Evolutionary conservation across 2,329 filamentous ascomycete species (phyloP).

Genomic region (Tolypocladium endophyticum): DNA sequence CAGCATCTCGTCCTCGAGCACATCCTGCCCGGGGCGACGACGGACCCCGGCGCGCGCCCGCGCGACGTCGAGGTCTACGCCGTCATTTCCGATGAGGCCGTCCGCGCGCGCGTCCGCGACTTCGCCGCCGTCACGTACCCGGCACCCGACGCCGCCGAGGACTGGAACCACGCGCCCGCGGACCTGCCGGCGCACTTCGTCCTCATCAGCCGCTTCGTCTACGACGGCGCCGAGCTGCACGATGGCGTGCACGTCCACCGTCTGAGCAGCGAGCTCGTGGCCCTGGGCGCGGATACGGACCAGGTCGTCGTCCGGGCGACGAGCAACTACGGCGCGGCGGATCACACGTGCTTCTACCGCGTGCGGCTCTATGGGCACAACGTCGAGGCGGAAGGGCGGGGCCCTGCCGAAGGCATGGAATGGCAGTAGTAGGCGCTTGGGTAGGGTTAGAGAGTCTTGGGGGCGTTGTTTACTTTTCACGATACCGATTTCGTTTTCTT

Average conservation of each 20-base stretch:
- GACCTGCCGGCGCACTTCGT: slow-evolving; percentile 32
- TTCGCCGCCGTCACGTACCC: slow-evolving; percentile 34
- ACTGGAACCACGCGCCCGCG: slow-evolving; percentile 18
- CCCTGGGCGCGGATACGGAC: slow-evolving; percentile 36
- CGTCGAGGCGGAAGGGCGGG: slow-evolving; percentile 12
- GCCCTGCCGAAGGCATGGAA: neutral
- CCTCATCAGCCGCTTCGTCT: slow-evolving; percentile 47
- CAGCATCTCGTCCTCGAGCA: slow-evolving; percentile 65
- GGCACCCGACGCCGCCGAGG: slow-evolving; percentile 16
- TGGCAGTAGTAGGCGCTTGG: neutral
- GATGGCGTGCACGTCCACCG: slow-evolving; percentile 41
- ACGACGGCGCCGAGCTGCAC: slow-evolving; percentile 32
- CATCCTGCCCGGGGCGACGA: slow-evolving; percentile 49
- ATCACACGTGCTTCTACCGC: slow-evolving; percentile 58
- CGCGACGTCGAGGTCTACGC: slow-evolving; percentile 62
- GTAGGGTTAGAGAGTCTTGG: neutral
- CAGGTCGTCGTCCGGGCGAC: slow-evolving; percentile 43
- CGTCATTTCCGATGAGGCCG: slow-evolving; percentile 35
- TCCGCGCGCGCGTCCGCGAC: slow-evolving; percentile 28
- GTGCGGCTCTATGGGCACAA: slow-evolving; percentile 43
- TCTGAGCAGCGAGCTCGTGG: slow-evolving; percentile 38
- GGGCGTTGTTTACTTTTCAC: neutral
- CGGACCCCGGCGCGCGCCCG: slow-evolving; percentile 53
- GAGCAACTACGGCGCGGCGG: slow-evolving; percentile 45
- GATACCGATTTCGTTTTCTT: neutral